A percentile compares a stretch with the other conserved stretches of the same genome.
phyloP scores from a whole-genome alignment of 2,329 filamentous ascomycete genomes.

The Claviceps sp. region DNA sequence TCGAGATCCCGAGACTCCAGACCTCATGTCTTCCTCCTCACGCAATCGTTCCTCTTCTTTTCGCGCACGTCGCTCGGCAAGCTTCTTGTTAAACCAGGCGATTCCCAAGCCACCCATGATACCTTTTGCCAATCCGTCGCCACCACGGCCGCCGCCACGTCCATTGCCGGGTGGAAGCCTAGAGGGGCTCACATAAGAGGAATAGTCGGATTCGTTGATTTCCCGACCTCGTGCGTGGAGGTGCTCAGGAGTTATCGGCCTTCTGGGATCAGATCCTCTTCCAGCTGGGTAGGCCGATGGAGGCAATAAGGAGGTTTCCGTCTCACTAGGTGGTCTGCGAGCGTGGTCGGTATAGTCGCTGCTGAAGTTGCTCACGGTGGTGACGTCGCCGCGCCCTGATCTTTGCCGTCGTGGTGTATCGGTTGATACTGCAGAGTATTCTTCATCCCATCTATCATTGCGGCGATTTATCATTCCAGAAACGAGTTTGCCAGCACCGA shows the following conservation, averaged over 20 bases:
- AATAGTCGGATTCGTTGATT: slow-evolving; percentile 42
- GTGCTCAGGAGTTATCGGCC: slow-evolving; percentile 33
- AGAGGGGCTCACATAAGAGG: slow-evolving; percentile 50
- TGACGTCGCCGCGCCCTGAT: slow-evolving; percentile 21
- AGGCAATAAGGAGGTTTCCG: slow-evolving; percentile 30
- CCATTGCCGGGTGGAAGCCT: slow-evolving; percentile 34
- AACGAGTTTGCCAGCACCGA: slow-evolving; percentile 49
- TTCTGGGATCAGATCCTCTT: slow-evolving; percentile 24
- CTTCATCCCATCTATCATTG: slow-evolving; percentile 38
- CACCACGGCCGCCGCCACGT: slow-evolving; percentile 26
- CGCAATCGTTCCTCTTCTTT: slow-evolving; percentile 33
- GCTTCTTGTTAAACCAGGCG: slow-evolving; percentile 54
- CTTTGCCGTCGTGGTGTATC: slow-evolving; percentile 43
- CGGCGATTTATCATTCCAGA: slow-evolving; percentile 45
- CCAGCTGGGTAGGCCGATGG: slow-evolving; percentile 30
- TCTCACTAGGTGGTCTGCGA: slow-evolving; percentile 13
- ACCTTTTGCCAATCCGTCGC: slow-evolving; percentile 41
- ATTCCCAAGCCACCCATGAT: slow-evolving; percentile 49
- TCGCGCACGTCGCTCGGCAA: slow-evolving; percentile 40
- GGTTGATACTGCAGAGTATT: slow-evolving; percentile 48
- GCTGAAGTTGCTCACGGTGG: slow-evolving; percentile 34
- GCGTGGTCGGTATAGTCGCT: slow-evolving; percentile 32
- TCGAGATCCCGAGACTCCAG: slow-evolving; percentile 46
- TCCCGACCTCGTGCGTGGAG: slow-evolving; percentile 33
- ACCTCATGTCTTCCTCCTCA: slow-evolving; percentile 41